phyloP scores from a whole-genome alignment of 1,284 basidiomycete genomes.

The Cryptococcus maquisensis region DNA sequence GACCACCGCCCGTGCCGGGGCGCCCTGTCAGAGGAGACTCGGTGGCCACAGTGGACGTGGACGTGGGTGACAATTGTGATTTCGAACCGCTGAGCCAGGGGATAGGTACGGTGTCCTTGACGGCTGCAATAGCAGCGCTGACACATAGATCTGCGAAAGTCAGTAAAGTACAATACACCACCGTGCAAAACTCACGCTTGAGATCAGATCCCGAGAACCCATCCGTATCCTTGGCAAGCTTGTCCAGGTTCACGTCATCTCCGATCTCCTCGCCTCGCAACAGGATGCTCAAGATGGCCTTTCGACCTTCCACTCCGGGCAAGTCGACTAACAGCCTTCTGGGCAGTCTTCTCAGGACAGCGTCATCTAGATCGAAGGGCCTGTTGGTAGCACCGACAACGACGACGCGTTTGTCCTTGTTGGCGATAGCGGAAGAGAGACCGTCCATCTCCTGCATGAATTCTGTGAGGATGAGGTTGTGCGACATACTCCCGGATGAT shows the following conservation, averaged over 20 bases:
- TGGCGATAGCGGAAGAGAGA: conserved; percentile 59
- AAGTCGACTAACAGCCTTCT: conserved; percentile 78
- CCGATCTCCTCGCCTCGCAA: conserved; percentile 70
- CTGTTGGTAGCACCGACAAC: conserved; percentile 92
- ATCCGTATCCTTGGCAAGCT: conserved; percentile 69
- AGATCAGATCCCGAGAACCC: conserved; percentile 89
- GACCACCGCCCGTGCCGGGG: conserved; percentile 1
- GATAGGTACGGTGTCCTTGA: conserved; percentile 73
- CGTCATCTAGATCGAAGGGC: conserved; percentile 51
- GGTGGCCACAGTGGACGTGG: not conserved
- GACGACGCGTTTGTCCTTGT: conserved; percentile 74
- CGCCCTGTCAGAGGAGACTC: not conserved
- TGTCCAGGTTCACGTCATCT: conserved; percentile 61
- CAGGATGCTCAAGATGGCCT: conserved; percentile 78
- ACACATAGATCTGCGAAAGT: conserved; percentile 70
- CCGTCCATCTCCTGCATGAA: conserved; percentile 99
- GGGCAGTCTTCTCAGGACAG: conserved; percentile 73
- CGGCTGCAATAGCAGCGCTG: conserved; percentile 77
- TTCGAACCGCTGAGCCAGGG: conserved; percentile 57
- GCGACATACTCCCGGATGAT: conserved; percentile 68
- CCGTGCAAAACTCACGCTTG: conserved; percentile 63
- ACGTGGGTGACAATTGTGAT: not conserved
- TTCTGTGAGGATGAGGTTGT: conserved; percentile 61
- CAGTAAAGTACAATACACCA: not conserved
- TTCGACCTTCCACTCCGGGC: conserved; percentile 72